Percentiles rank a stretch among this genome's conserved stretches.
These are phyloP conservation scores for Lachancea mirantina DNA, from an alignment of 805 yeast genomes.

Conservation along the genomic window DNA sequence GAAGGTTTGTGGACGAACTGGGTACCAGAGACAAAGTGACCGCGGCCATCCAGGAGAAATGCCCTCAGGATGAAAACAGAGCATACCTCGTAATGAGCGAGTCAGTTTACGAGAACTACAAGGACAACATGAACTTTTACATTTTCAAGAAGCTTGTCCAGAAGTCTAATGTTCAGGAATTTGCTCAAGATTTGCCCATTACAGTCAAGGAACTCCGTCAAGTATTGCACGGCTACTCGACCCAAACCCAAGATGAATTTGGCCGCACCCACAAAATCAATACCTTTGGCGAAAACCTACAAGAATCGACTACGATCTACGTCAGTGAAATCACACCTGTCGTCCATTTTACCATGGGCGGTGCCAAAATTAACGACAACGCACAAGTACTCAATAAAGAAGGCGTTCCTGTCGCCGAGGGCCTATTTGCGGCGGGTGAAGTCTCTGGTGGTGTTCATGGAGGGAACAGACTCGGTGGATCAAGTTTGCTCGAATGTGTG, in stretches of 20 bases:
- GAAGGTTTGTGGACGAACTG: constrained; percentile 49
- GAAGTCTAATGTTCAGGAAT: constrained; percentile 26
- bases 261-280: constrained; percentile 33
- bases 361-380: constrained; percentile 46
- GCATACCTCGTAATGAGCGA: constrained; percentile 36
- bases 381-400: constrained; percentile 37
- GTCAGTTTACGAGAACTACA: constrained; percentile 39
- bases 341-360: constrained; percentile 64
- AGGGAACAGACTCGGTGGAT: constrained; percentile 52
- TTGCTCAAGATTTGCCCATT: constrained; percentile 24
- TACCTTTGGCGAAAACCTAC: constrained; percentile 23
- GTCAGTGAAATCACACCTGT: constrained; percentile 54
- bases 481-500: constrained; percentile 51
- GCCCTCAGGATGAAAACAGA: constrained; percentile 25
- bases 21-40: constrained; percentile 48
- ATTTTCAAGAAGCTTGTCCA: constrained; percentile 32
- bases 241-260: constrained; percentile 27
- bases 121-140: constrained; percentile 48
- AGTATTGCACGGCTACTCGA: constrained; percentile 21
- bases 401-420: constrained; percentile 32
- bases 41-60: constrained; percentile 32
- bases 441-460: constrained; percentile 67
- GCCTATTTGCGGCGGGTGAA: constrained; percentile 60
- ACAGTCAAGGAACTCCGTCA: constrained; percentile 18
- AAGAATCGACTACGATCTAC: constrained; percentile 30